A percentile compares a stretch with the other conserved stretches of the same genome.
phyloP scores from a whole-genome alignment of 225 moss, liverwort and hornwort species.

The Neckera pumila region DNA sequence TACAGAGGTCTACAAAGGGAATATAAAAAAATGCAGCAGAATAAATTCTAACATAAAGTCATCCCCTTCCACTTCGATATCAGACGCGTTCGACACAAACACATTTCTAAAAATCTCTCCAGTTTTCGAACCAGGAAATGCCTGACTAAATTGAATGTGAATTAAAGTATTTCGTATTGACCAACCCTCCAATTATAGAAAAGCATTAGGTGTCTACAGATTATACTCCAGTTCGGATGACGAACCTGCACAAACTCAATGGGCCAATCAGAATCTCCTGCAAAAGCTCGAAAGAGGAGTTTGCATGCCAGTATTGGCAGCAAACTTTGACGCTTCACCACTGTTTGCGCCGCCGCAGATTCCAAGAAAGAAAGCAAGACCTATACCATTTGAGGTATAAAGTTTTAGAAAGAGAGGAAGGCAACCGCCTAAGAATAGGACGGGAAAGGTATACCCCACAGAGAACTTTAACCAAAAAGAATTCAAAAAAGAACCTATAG shows the following conservation, averaged over 20 bases:
- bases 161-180: neutral
- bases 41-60: neutral
- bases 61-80: neutral
- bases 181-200: neutral
- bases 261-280: constrained; percentile 84
- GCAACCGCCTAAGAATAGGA: neutral
- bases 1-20: neutral
- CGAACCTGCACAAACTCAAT: constrained; percentile 90
- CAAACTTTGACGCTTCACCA: constrained; percentile 75
- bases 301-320: constrained; percentile 83
- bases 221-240: constrained; percentile 1
- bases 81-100: neutral
- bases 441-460: neutral
- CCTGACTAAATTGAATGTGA: neutral
- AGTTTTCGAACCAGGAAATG: neutral
- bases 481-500: neutral
- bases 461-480: neutral
- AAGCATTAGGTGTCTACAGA: neutral
- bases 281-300: constrained; percentile 79
- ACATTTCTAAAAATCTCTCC: neutral
- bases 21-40: neutral
- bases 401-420: neutral
- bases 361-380: constrained; percentile 69
- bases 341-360: constrained; percentile 47
- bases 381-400: constrained; percentile 24